Evolutionary conservation across 768 basidiomycete genomes (phyloP).

Genomic region (Tylopilus plumbeoviolaceoides): DNA sequence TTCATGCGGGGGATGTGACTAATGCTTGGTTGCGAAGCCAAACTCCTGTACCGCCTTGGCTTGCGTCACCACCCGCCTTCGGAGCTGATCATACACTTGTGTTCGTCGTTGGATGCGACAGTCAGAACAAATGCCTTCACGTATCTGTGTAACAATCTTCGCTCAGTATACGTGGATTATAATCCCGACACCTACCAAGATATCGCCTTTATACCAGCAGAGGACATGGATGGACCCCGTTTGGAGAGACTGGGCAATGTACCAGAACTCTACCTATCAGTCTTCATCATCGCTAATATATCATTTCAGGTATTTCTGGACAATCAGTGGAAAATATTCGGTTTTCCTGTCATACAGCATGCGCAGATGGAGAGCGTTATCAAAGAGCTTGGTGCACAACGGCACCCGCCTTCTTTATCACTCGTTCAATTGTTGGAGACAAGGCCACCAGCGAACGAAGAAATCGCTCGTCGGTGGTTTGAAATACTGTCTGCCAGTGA

Average conservation of each 20-base stretch:
- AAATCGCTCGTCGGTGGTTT: constrained; percentile 60
- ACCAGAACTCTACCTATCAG: constrained; percentile 25
- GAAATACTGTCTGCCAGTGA: constrained; percentile 55
- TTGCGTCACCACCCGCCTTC: background rate
- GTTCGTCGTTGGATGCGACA: background rate
- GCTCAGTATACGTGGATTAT: background rate
- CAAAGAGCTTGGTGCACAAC: constrained; percentile 60
- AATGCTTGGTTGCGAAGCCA: background rate
- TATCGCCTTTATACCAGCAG: background rate
- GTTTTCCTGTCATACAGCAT: constrained; percentile 65
- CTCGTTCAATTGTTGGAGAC: constrained; percentile 54
- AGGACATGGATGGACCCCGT: background rate
- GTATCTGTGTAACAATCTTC: background rate
- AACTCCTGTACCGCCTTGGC: background rate
- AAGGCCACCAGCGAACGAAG: constrained; percentile 49
- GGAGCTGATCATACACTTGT: background rate
- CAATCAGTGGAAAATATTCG: constrained; percentile 50
- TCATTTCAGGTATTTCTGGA: constrained; percentile 2
- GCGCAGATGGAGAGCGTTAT: constrained; percentile 40
- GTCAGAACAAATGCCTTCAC: background rate
- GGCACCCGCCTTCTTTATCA: constrained; percentile 57
- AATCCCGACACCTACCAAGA: background rate
- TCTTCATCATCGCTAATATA: background rate
- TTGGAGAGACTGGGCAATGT: constrained; percentile 1
- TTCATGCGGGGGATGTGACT: constrained; percentile 24